phyloP scores from a whole-genome alignment of 1,139 yeast species.

The Geotrichum klebahnii region DNA sequence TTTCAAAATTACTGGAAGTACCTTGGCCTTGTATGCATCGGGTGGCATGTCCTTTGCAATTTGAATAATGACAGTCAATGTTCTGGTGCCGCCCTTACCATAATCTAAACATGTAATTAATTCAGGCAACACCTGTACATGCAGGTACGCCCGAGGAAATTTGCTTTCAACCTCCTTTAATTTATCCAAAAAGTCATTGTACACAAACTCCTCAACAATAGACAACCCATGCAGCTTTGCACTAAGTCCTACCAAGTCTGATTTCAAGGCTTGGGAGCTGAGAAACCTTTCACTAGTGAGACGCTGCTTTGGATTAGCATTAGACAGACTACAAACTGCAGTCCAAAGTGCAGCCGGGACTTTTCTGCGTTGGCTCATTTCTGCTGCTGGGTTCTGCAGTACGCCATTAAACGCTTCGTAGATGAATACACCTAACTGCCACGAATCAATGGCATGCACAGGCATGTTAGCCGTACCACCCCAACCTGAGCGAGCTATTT shows the following conservation, averaged over 20 bases:
- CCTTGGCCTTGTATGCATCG: slow-evolving; percentile 44
- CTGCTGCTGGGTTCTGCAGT: slow-evolving; percentile 24
- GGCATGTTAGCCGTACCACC: slow-evolving; percentile 41
- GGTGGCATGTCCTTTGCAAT: slow-evolving; percentile 45
- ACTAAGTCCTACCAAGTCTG: slow-evolving; percentile 49
- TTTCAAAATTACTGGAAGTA: slow-evolving; percentile 62
- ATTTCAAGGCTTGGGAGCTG: slow-evolving; percentile 26
- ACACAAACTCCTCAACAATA: slow-evolving; percentile 50
- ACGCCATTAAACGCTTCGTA: slow-evolving; percentile 45
- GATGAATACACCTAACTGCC: slow-evolving; percentile 56
- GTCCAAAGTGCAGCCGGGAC: slow-evolving; percentile 28
- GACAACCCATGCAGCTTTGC: slow-evolving; percentile 52
- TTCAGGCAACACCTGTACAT: slow-evolving; percentile 65
- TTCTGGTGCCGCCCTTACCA: slow-evolving; percentile 31
- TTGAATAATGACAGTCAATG: slow-evolving; percentile 29
- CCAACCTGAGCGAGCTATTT: slow-evolving; percentile 44
- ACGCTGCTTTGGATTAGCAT: slow-evolving; percentile 39
- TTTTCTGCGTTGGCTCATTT: slow-evolving; percentile 24
- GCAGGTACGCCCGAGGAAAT: slow-evolving; percentile 60
- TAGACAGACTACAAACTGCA: slow-evolving; percentile 30
- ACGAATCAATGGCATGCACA: slow-evolving; percentile 50
- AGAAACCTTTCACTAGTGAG: slow-evolving; percentile 50
- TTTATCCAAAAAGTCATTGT: slow-evolving; percentile 51
- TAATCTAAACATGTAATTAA: slow-evolving; percentile 44
- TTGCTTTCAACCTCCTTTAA: slow-evolving; percentile 38